These are phyloP conservation scores for Candida glucosophila DNA, from an alignment of 1,139 yeast genomes.

Conservation along the genomic window DNA sequence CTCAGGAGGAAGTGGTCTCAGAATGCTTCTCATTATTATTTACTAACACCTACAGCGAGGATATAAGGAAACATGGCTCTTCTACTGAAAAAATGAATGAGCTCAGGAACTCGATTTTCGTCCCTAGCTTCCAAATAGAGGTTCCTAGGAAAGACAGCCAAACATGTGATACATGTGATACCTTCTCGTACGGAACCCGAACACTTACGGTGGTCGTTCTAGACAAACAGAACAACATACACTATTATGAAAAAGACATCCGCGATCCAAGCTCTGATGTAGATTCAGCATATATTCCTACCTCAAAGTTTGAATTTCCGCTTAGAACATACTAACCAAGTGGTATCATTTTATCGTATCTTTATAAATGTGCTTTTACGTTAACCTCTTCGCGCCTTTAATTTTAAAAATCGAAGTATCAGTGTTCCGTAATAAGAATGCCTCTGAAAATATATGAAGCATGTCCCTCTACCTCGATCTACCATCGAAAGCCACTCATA, in stretches of 20 bases:
- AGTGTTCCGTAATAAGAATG: conserved; percentile 1
- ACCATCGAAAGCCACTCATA: conserved; percentile 12
- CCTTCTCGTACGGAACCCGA: conserved; percentile 63
- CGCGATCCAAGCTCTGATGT: conserved; percentile 6
- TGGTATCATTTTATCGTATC: too few species aligned
- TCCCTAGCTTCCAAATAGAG: conserved; percentile 45
- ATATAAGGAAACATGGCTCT: conserved; percentile 12
- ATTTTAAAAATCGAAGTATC: too few species aligned
- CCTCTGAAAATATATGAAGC: conserved; percentile 1
- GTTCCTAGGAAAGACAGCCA: conserved; percentile 29
- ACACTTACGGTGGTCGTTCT: conserved; percentile 77
- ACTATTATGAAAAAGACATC: conserved; percentile 32
- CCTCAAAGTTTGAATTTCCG: neutral
- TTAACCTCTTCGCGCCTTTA: too few species aligned
- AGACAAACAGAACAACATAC: conserved; percentile 34
- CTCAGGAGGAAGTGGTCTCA: conserved; percentile 38
- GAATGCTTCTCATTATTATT: conserved; percentile 49
- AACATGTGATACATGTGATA: too few species aligned
- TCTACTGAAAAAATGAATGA: conserved; percentile 28
- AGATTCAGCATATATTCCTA: neutral
- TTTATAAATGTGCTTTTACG: too few species aligned
- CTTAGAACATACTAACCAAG: too few species aligned
- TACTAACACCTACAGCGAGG: conserved; percentile 29
- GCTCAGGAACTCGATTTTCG: conserved; percentile 55
- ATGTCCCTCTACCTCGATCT: conserved; percentile 14